phyloP scores from a whole-genome alignment of 139 green algal genomes.

The Tetraselmis striata region DNA sequence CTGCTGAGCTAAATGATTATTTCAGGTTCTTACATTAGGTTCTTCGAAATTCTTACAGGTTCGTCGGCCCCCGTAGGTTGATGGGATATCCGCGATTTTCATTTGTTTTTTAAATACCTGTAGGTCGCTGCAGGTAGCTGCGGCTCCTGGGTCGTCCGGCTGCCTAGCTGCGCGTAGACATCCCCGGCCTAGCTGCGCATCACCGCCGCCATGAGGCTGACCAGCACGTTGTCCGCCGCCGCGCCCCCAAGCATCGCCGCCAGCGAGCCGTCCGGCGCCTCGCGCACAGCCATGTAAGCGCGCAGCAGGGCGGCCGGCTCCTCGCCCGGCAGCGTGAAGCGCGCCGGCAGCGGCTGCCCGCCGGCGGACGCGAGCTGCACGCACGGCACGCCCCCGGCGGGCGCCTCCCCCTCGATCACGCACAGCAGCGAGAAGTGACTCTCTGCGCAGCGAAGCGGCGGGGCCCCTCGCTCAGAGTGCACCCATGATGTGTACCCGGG shows the following conservation, averaged over 20 bases:
- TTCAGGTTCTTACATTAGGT: no score
- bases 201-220: neutral
- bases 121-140: no score
- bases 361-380: neutral
- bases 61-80: no score
- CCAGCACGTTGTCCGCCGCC: neutral
- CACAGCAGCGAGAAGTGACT: conserved; percentile 3
- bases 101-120: no score
- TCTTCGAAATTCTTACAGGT: no score
- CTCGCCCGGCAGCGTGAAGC: neutral
- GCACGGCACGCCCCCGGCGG: neutral
- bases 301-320: neutral
- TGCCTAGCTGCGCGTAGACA: no score
- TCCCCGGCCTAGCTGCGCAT: neutral
- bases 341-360: neutral
- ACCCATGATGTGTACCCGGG: no score
- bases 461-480: no score
- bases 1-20: no score
- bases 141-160: no score
- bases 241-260: neutral
- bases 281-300: neutral
- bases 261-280: neutral
- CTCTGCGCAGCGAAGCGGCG: no score
- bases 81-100: no score
- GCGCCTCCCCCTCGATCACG: neutral